phyloP scores from a whole-genome alignment of 129 eudicot genomes.

The Flaveria trinervia region DNA sequence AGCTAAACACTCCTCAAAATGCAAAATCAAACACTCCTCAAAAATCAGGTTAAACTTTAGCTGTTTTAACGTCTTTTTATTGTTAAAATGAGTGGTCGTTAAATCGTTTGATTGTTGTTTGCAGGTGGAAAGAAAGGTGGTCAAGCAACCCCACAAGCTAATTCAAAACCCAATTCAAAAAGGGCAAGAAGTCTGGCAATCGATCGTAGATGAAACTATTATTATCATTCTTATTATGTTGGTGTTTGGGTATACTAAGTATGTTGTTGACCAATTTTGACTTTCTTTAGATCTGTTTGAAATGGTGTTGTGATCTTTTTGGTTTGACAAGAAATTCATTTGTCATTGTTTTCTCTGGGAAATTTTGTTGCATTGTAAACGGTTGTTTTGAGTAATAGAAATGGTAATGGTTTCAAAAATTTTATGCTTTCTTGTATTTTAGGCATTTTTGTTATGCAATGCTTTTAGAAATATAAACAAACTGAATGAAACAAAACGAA shows the following conservation, averaged over 20 bases:
- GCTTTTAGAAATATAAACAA: too few species aligned
- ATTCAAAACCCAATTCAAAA: constrained; percentile 35
- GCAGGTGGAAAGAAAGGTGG: constrained; percentile 48
- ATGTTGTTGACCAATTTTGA: neutral
- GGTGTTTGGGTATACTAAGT: neutral
- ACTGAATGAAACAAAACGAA: too few species aligned
- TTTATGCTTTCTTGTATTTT: too few species aligned
- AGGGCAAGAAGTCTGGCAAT: constrained; percentile 32
- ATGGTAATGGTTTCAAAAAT: neutral
- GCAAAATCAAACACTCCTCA: constrained; percentile 36
- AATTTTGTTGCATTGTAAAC: constrained; percentile 5
- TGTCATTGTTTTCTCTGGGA: neutral
- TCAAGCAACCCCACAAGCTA: constrained; percentile 46
- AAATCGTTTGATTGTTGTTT: neutral
- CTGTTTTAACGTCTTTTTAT: neutral
- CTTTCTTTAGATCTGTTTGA: neutral
- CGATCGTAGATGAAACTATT: constrained; percentile 10
- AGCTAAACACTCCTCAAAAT: constrained; percentile 17
- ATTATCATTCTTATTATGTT: neutral
- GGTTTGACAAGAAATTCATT: neutral
- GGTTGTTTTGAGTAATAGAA: neutral
- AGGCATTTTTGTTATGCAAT: too few species aligned
- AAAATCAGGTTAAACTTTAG: constrained; percentile 40
- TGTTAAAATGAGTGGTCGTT: neutral
- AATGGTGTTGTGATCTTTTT: neutral